Percentiles rank a stretch among this genome's conserved stretches.
These are phyloP conservation scores for Ephemerocybe angulata DNA, from an alignment of 768 basidiomycete genomes.

Conservation along the genomic window DNA sequence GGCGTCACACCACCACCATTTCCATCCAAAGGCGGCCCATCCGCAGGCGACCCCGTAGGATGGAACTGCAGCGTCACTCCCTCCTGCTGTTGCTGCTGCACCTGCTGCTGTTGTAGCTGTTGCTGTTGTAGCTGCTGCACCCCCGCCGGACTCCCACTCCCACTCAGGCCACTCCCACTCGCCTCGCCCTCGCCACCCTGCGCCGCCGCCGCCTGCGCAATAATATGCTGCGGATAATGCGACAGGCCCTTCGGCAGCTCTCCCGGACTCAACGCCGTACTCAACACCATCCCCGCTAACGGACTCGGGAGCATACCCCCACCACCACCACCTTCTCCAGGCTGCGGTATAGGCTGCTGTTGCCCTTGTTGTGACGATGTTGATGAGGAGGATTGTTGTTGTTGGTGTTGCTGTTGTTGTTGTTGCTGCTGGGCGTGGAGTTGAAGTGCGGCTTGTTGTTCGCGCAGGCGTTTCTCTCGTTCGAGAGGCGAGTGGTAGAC, in stretches of 20 bases:
- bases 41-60: background rate
- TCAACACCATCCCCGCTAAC: no score
- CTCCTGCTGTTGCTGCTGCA: background rate
- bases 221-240: slow-evolving; percentile 50
- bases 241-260: slow-evolving; percentile 34
- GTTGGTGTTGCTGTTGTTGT: background rate
- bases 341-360: no score
- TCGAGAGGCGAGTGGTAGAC: slow-evolving; percentile 39
- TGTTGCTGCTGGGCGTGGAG: no score
- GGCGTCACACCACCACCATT: no score
- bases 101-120: slow-evolving; percentile 11
- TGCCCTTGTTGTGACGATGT: no score
- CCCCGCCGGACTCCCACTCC: background rate
- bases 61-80: background rate
- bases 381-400: no score
- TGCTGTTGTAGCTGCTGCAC: no score
- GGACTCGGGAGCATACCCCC: no score
- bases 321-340: slow-evolving; percentile 22
- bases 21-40: background rate
- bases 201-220: slow-evolving; percentile 38
- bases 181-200: slow-evolving; percentile 14
- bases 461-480: slow-evolving; percentile 20
- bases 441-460: background rate
- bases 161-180: no score
- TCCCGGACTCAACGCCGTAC: slow-evolving; percentile 29